Percentiles rank a stretch among this genome's conserved stretches.
These are phyloP conservation scores for Pseudogymnoascus sp. DNA, from an alignment of 2,329 filamentous ascomycete species.

Conservation along the genomic window DNA sequence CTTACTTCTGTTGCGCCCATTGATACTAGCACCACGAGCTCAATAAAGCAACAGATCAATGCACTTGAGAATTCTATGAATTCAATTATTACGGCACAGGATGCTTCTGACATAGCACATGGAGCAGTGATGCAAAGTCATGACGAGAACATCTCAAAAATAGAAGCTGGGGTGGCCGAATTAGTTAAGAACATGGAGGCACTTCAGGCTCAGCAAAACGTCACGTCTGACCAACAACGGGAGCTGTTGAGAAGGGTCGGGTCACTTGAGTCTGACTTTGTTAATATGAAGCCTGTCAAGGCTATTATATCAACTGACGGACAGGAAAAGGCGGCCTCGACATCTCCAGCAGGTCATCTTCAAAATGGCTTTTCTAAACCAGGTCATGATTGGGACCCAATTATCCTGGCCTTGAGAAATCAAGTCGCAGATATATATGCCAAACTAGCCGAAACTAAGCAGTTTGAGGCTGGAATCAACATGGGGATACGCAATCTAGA, in stretches of 20 bases:
- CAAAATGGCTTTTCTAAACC: background rate
- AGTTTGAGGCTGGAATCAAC: slow-evolving; percentile 11
- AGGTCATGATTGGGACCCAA: background rate
- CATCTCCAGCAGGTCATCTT: slow-evolving; percentile 7
- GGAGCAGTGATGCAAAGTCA: background rate
- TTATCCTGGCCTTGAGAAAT: background rate
- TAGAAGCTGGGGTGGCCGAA: background rate
- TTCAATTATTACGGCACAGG: background rate
- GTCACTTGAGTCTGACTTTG: background rate
- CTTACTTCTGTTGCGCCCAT: background rate
- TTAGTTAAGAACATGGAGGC: background rate
- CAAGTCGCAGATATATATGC: background rate
- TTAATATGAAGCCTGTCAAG: background rate
- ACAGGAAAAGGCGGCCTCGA: background rate
- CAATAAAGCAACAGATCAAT: background rate
- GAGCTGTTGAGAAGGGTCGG: background rate
- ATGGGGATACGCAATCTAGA: slow-evolving; percentile 16
- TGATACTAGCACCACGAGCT: background rate
- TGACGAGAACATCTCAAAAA: background rate
- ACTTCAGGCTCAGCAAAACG: background rate
- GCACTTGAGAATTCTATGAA: background rate
- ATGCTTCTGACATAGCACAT: background rate
- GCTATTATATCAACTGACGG: background rate
- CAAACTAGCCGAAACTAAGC: background rate
- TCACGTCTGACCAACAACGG: background rate